phyloP scores from a whole-genome alignment of 1,139 yeast genomes.

The Geotrichum aggregatum region DNA sequence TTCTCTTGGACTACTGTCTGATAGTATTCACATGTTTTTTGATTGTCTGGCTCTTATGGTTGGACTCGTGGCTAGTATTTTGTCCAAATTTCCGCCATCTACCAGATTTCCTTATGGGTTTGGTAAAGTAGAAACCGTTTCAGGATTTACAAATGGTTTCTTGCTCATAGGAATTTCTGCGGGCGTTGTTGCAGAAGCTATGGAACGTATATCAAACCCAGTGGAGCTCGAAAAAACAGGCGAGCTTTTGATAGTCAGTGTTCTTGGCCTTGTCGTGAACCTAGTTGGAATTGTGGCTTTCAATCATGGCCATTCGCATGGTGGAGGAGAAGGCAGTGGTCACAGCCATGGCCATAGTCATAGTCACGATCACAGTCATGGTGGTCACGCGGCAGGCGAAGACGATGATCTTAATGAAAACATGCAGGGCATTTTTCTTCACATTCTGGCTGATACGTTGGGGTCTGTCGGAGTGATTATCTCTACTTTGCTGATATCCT shows the following conservation, averaged over 20 bases:
- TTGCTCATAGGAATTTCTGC: slow-evolving; percentile 81
- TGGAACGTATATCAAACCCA: slow-evolving; percentile 75
- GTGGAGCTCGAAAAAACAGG: slow-evolving; percentile 71
- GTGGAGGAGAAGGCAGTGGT: slow-evolving; percentile 43
- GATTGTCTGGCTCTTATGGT: slow-evolving; percentile 88
- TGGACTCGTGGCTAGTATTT: slow-evolving; percentile 80
- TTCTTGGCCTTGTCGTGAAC: slow-evolving; percentile 80
- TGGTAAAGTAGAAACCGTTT: slow-evolving; percentile 78
- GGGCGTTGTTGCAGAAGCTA: slow-evolving; percentile 81
- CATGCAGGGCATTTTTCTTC: slow-evolving; percentile 91
- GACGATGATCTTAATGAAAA: slow-evolving; percentile 58
- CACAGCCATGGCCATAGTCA: slow-evolving; percentile 35
- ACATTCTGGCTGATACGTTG: slow-evolving; percentile 88
- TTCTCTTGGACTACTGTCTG: slow-evolving; percentile 85
- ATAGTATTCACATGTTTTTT: slow-evolving; percentile 91
- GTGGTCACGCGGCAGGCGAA: slow-evolving; percentile 26
- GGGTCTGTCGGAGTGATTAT: slow-evolving; percentile 95
- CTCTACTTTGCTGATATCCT: slow-evolving; percentile 58
- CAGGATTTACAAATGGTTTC: slow-evolving; percentile 94
- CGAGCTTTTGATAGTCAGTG: slow-evolving; percentile 81
- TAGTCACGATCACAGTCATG: slow-evolving; percentile 41
- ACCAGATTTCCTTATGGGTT: slow-evolving; percentile 82
- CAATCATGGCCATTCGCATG: slow-evolving; percentile 66
- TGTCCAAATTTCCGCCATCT: slow-evolving; percentile 57
- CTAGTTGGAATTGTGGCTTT: slow-evolving; percentile 91